Evolutionary conservation across 1,139 yeast genomes (phyloP), one percentile per base, ranked within the genome.

Genomic region (Fermentozyma sake): DNA sequence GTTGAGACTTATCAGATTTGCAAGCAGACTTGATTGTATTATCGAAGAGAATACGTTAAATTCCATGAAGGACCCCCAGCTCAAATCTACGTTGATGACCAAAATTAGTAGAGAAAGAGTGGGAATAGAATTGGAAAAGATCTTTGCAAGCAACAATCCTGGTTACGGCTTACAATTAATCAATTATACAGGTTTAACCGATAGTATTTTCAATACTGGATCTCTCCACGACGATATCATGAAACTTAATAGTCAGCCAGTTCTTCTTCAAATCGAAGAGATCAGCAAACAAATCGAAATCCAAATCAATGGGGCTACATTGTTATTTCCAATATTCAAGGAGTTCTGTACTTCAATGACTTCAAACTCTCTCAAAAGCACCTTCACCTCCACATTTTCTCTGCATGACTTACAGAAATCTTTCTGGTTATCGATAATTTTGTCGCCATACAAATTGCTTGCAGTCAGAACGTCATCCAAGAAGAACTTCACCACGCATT

Each of bases 31-130:
- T 47, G 68, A 76, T 29, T 93, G 89, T 47, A 44, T 46, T 1
- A 68, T 91, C 22, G 94, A 79, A 7, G 42, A 55, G 0, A 70
- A 65, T 1, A 77, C 93, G 0, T 55, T 75, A 20, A 46, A 55
- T 2, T 85, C 91, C 3, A 89, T 89, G 95, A 61, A 53, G 24
- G 67, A 71, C 25, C 56, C 61, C 0, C 71, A 68, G 10, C 77
- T 89, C 32, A 76, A 72, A 38, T 39, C 48, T 1, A 78, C 86
- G 1, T 65, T 93, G 23, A 55, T 68, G 14, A 64, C 69, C 23
- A 93, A 93, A 48, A 87, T 93, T 28, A 83, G 95, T 35, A 68
- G 93, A 30, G 98, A 91, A 53, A 69, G 99, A 40, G 79, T 93
- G 9, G 97, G 96, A 3, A 78, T 76, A 9, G 99, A 93, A 46